phyloP scores from a whole-genome alignment of 768 basidiomycete genomes.

The Coprinopsis strossmayeri region DNA sequence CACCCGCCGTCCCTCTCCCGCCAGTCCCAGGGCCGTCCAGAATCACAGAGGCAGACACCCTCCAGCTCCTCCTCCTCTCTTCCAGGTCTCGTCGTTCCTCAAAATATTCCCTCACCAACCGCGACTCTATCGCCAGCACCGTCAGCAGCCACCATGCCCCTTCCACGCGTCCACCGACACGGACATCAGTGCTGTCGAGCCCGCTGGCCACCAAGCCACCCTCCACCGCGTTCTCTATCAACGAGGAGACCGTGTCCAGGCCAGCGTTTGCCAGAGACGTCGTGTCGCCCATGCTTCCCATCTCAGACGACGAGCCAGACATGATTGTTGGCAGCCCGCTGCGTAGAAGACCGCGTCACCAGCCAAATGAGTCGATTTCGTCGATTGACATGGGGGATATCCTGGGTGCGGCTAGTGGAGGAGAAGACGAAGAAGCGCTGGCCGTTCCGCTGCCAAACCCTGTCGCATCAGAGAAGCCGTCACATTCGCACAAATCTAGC shows the following conservation, averaged over 20 bases:
- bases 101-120: slow-evolving; percentile 17
- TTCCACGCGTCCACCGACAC: slow-evolving; percentile 15
- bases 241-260: slow-evolving; percentile 13
- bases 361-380: slow-evolving; percentile 29
- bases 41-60: slow-evolving; percentile 42
- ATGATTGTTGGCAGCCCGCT: slow-evolving; percentile 12
- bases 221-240: slow-evolving; percentile 23
- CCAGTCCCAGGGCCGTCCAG: slow-evolving; percentile 61
- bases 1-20: slow-evolving; percentile 54
- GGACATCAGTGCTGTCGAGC: slow-evolving; percentile 1
- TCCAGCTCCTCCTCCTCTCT: slow-evolving; percentile 29
- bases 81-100: slow-evolving; percentile 16
- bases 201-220: slow-evolving; percentile 15
- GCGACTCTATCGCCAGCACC: slow-evolving; percentile 18
- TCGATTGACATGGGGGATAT: slow-evolving; percentile 30
- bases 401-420: slow-evolving; percentile 12
- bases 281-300: slow-evolving; percentile 19
- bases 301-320: slow-evolving; percentile 24
- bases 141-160: slow-evolving; percentile 12
- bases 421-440: slow-evolving; percentile 9
- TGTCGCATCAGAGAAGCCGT: slow-evolving; percentile 7
- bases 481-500: slow-evolving; percentile 9
- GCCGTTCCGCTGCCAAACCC: slow-evolving; percentile 6
- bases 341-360: slow-evolving; percentile 13
- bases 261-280: slow-evolving; percentile 13